These are phyloP conservation scores for Debaryomyces sp. DNA, from an alignment of 1,139 yeast genomes.

Conservation along the genomic window DNA sequence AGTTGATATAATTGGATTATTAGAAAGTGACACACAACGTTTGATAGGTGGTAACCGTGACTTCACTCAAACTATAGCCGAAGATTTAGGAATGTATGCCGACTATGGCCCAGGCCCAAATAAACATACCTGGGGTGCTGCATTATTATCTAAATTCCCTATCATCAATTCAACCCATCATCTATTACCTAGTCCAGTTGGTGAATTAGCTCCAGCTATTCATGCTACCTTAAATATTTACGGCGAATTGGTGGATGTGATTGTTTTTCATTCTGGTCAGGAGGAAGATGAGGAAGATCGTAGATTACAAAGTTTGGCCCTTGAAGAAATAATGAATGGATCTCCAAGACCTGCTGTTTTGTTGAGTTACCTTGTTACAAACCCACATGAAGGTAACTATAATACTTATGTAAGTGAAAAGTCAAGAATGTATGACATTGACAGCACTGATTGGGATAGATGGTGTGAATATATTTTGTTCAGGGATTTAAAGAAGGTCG, in stretches of 20 bases:
- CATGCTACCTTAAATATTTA: conserved; percentile 93
- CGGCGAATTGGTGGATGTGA: conserved; percentile 84
- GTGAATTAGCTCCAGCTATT: conserved; percentile 97
- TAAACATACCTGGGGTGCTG: conserved; percentile 98
- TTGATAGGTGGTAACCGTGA: conserved; percentile 95
- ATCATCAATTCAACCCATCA: conserved; percentile 88
- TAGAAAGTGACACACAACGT: conserved; percentile 93
- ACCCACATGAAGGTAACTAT: conserved; percentile 86
- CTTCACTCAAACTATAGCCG: conserved; percentile 87
- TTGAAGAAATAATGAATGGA: conserved; percentile 79
- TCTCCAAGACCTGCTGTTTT: conserved; percentile 77
- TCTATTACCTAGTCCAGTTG: conserved; percentile 91
- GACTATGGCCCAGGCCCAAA: conserved; percentile 99
- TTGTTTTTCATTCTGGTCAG: conserved; percentile 97
- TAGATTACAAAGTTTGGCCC: conserved; percentile 76
- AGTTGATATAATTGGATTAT: conserved; percentile 84
- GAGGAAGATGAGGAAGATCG: conserved; percentile 97
- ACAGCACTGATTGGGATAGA: conserved; percentile 92
- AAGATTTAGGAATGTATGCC: conserved; percentile 90
- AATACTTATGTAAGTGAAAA: conserved; percentile 83
- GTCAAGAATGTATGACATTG: conserved; percentile 91
- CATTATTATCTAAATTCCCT: conserved; percentile 90
- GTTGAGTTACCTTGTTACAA: conserved; percentile 86
- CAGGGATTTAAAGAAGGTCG: conserved; percentile 83
- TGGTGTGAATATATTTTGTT: conserved; percentile 97